A percentile compares a stretch with the other conserved stretches of the same genome.
Conservation (phyloP, 176 grass and related monocot genomes). For the Aegilops umbellulata region DNA sequence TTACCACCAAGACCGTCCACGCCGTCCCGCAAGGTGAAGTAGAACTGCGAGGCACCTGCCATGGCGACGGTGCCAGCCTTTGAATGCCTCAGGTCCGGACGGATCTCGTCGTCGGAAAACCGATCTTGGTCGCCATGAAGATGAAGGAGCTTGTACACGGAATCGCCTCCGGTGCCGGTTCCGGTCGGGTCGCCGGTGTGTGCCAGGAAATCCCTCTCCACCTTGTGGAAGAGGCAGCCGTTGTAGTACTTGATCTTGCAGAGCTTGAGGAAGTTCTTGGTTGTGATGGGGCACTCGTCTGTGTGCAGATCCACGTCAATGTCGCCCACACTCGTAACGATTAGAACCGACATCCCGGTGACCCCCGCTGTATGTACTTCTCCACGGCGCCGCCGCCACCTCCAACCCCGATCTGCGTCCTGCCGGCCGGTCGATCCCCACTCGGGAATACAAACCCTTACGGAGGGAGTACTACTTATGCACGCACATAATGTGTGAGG, state of each 20-base stretch:
- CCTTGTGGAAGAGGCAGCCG: constrained; percentile 83
- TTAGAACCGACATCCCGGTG: constrained; percentile 63
- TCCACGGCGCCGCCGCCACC: no score
- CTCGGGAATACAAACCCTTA: no score
- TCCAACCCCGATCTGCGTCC: no score
- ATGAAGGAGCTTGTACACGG: constrained; percentile 70
- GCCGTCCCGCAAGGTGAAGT: constrained; percentile 69
- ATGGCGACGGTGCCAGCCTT: constrained; percentile 79
- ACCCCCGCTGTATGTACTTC: not conserved
- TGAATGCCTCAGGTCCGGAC: constrained; percentile 67
- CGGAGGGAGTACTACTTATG: no score
- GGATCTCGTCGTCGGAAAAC: constrained; percentile 70
- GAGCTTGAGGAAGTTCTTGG: constrained; percentile 96
- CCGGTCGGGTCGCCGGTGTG: constrained; percentile 76
- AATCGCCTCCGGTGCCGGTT: constrained; percentile 66
- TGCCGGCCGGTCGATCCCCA: no score
- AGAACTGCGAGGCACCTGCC: constrained; percentile 82
- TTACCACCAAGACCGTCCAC: constrained; percentile 84
- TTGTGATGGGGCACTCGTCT: constrained; percentile 57
- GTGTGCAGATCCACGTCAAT: constrained; percentile 80
- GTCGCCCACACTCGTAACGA: constrained; percentile 79
- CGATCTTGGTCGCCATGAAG: constrained; percentile 80
- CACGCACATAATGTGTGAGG: no score
- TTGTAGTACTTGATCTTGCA: constrained; percentile 97
- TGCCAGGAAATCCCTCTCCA: constrained; percentile 87